Conservation (phyloP, 2,329 filamentous ascomycete genomes). For the Colletotrichum abscissum region DNA sequence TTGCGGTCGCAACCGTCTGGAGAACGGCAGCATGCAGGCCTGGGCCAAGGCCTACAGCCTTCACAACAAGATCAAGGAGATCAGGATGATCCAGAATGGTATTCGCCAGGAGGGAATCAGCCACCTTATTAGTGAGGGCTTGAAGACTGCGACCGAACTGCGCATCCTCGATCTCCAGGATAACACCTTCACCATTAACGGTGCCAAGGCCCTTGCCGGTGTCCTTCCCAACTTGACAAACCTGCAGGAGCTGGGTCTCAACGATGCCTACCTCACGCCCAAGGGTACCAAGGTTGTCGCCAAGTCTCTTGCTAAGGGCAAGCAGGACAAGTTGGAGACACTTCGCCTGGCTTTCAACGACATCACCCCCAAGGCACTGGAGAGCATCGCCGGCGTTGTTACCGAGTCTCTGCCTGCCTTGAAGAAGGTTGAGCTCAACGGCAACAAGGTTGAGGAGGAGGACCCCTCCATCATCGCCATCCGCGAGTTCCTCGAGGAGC, state of each 20-base stretch:
- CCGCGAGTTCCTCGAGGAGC: slow-evolving; percentile 77
- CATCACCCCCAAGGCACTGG: slow-evolving; percentile 81
- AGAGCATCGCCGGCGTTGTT: slow-evolving; percentile 76
- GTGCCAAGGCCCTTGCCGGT: slow-evolving; percentile 81
- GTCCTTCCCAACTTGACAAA: slow-evolving; percentile 80
- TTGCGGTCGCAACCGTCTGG: slow-evolving; percentile 93
- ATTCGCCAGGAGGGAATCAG: slow-evolving; percentile 95
- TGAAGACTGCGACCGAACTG: slow-evolving; percentile 76
- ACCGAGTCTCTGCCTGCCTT: slow-evolving; percentile 78
- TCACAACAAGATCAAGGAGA: slow-evolving; percentile 82
- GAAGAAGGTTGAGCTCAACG: slow-evolving; percentile 91
- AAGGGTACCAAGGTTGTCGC: slow-evolving; percentile 82
- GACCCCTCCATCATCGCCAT: slow-evolving; percentile 78
- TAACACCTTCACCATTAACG: slow-evolving; percentile 91
- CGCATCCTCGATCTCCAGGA: slow-evolving; percentile 91
- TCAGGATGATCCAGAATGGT: slow-evolving; percentile 99
- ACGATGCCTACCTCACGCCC: slow-evolving; percentile 85
- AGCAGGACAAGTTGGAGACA: slow-evolving; percentile 82
- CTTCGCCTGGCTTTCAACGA: slow-evolving; percentile 95
- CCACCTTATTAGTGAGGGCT: slow-evolving; percentile 80
- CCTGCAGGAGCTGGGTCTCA: slow-evolving; percentile 86
- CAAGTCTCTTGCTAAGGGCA: slow-evolving; percentile 77
- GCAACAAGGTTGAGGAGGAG: slow-evolving; percentile 93
- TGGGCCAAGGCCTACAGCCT: slow-evolving; percentile 91
- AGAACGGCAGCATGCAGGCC: slow-evolving; percentile 95